Conservation (phyloP, 225 moss, liverwort and hornwort species). For the Climacium dendroides region DNA sequence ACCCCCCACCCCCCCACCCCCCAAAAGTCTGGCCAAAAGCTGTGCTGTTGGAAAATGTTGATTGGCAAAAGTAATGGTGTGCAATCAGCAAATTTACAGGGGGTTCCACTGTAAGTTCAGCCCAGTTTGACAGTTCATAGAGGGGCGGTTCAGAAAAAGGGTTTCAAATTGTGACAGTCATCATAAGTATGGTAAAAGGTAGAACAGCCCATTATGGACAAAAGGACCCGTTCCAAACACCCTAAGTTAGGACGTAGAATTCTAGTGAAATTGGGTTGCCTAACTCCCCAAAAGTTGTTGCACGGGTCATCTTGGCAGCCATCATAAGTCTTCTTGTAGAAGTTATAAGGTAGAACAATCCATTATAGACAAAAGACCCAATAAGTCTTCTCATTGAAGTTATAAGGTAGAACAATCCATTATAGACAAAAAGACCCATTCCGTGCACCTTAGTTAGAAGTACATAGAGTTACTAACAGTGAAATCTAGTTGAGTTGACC, state of each 20-base stretch:
- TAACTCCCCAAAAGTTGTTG: no score
- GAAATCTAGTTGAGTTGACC: no score
- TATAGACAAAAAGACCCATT: not conserved
- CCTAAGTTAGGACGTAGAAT: not conserved
- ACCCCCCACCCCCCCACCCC: no score
- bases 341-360: not conserved
- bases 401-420: not conserved
- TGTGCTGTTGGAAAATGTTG: not conserved
- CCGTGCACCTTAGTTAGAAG: rapidly evolving
- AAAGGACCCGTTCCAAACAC: not conserved
- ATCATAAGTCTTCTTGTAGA: not conserved
- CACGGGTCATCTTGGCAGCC: not conserved
- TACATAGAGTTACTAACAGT: no score
- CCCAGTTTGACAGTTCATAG: not conserved
- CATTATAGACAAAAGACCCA: not conserved
- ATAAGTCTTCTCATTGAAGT: no score
- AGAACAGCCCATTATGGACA: not conserved
- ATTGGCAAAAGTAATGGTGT: not conserved
- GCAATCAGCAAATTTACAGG: not conserved
- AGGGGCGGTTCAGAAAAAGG: not conserved
- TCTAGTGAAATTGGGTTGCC: no score
- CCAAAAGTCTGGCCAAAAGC: no score
- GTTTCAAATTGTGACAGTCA: not conserved
- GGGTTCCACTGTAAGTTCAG: not conserved
- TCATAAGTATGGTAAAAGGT: no score